Evolutionary conservation across 805 yeast species (phyloP), one percentile per base, ranked within the genome.

Genomic region (Monosporozyma yasuniensis): DNA sequence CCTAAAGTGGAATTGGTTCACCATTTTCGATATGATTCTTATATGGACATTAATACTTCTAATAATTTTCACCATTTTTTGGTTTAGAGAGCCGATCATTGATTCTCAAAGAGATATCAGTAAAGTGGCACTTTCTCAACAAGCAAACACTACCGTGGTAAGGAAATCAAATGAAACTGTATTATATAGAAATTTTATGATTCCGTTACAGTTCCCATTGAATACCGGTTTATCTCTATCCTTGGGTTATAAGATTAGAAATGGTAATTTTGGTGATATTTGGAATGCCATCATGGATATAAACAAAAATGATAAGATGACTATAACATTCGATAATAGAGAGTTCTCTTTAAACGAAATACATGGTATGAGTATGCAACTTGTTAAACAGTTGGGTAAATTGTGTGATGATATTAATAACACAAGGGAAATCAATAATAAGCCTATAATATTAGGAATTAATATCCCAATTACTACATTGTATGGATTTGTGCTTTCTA

Each of bases 221-320:
- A 72, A 83, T 21, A 76, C 85, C 2, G 95, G 95, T 0, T 67
- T 86, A 49, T 78, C 79, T 44, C 75, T 89, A 22, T 74, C 87
- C 42, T 72, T 76, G 23, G 81, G 78, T 34, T 84, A 83, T 62
- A 77, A 76, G 54, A 61, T 84, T 21, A 72, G 96, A 56, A 83
- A 85, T 62, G 96, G 96, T 3, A 81, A 79, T 56, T 62, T 87
- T 51, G 75, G 77, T 53, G 96, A 87, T 68, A 61, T 87, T 3
- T 87, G 93, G 90, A 77, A 73, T 48, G 67, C 81, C 12, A 73
- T 76, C 10, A 60, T 69, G 64, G 61, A 63, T 34, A 60, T 63
- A 18, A 55, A 62, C 32, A 54, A 50, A 39, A 51, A 45, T 11
- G 42, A 46, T 18, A 37, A 37, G 23, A 37, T 37, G 41, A 8